Percentiles rank a stretch among this genome's conserved stretches.
Conservation (phyloP, 2,329 filamentous ascomycete genomes). For the Alternaria rosae region DNA sequence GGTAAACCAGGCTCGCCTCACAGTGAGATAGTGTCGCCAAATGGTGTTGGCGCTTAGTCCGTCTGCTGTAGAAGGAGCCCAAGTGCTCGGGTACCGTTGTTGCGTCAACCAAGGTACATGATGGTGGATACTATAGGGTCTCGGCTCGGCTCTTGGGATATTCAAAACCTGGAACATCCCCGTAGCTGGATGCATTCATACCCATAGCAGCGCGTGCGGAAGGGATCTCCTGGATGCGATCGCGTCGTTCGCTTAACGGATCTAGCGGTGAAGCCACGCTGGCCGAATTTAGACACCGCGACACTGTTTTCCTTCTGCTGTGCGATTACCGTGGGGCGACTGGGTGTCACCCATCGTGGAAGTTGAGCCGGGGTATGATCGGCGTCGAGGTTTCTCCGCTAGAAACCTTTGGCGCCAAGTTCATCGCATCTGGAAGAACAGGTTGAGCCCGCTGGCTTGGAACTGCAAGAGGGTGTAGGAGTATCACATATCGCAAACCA, state of each 20-base stretch:
- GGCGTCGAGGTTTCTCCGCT: constrained; percentile 17
- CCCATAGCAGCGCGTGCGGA: constrained; percentile 19
- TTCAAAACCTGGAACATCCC: constrained; percentile 4
- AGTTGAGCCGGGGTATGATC: constrained; percentile 22
- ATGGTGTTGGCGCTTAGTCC: constrained; percentile 1
- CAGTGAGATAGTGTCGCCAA: constrained; percentile 4
- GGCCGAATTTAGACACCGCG: constrained; percentile 11
- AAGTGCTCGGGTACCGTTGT: background rate
- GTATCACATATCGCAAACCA: constrained; percentile 5
- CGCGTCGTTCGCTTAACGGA: constrained; percentile 16
- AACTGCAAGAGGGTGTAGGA: constrained; percentile 4
- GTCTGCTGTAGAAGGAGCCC: constrained; percentile 5
- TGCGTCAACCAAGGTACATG: constrained; percentile 4
- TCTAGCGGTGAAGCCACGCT: constrained; percentile 22
- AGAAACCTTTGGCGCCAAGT: constrained; percentile 14
- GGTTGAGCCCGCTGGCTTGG: constrained; percentile 1
- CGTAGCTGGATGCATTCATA: constrained; percentile 22
- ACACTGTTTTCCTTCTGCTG: constrained; percentile 12
- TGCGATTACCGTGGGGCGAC: constrained; percentile 6
- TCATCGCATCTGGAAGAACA: constrained; percentile 3
- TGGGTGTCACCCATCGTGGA: constrained; percentile 7
- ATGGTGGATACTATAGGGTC: constrained; percentile 1
- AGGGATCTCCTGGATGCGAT: constrained; percentile 28
- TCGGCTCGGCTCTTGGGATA: background rate
- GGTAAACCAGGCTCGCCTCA: constrained; percentile 14